A percentile compares a stretch with the other conserved stretches of the same genome.
Conservation (phyloP, 257 asterid genomes). For the Nicotiana otophora region DNA sequence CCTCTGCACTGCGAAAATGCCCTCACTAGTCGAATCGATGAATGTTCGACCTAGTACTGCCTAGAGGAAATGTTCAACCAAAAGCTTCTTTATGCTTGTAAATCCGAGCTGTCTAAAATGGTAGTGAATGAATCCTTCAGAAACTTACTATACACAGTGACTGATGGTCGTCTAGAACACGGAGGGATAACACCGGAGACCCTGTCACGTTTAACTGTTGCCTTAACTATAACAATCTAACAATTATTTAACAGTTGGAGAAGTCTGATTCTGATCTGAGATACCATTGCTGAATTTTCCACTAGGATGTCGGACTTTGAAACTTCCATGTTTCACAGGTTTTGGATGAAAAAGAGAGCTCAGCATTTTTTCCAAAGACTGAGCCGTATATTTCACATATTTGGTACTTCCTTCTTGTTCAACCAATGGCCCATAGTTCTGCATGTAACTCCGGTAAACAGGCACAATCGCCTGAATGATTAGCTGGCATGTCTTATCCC, state of each 20-base stretch:
- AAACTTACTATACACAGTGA: not conserved
- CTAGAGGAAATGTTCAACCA: not conserved
- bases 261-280: constrained; percentile 41
- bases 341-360: constrained; percentile 59
- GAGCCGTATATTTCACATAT: constrained; percentile 63
- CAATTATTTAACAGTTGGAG: constrained; percentile 17
- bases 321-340: constrained; percentile 56
- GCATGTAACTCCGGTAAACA: constrained; percentile 89
- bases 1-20: not conserved
- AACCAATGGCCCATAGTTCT: constrained; percentile 83
- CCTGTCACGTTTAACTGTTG: not conserved
- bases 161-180: not conserved
- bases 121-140: not conserved
- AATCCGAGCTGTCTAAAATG: not conserved
- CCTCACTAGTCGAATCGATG: not conserved
- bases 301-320: constrained; percentile 56
- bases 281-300: constrained; percentile 49
- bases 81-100: constrained; percentile 3
- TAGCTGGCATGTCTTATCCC: constrained; percentile 55
- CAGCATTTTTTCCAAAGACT: constrained; percentile 65
- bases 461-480: constrained; percentile 77
- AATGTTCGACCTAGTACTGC: not conserved
- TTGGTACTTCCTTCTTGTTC: constrained; percentile 72
- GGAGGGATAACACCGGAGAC: not conserved
- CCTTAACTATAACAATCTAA: too few species aligned